Evolutionary conservation across 169 alveolate species (phyloP).

Genomic region (Neospora caninum): DNA sequence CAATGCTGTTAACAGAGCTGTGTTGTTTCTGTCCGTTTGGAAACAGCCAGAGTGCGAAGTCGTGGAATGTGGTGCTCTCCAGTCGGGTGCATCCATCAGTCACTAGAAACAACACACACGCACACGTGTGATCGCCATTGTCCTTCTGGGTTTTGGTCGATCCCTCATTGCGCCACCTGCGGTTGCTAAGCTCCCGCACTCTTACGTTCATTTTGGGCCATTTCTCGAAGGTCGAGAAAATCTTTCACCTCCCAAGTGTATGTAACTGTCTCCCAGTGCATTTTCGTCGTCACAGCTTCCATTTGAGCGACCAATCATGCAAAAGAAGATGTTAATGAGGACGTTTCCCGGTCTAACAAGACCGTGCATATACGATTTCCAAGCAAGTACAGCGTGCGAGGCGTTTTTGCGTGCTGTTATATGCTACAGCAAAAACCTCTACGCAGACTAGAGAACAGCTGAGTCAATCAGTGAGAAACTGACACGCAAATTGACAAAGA

Average conservation of each 20-base stretch:
- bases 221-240: conserved; percentile 65
- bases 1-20: conserved; percentile 60
- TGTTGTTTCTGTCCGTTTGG: conserved; percentile 69
- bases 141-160: background rate
- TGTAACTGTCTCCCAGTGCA: conserved; percentile 62
- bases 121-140: background rate
- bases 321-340: background rate
- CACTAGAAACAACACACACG: conserved; percentile 23
- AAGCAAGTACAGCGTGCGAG: background rate
- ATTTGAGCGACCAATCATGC: background rate
- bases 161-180: background rate
- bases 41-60: conserved; percentile 64
- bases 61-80: conserved; percentile 63
- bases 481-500: background rate
- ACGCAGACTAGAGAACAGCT: background rate
- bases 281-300: conserved; percentile 57
- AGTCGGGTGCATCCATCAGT: conserved; percentile 54
- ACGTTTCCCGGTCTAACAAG: background rate
- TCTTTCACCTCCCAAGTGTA: conserved; percentile 65
- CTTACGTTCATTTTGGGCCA: conserved; percentile 67
- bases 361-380: background rate
- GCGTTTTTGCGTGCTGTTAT: background rate
- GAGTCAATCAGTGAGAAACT: background rate
- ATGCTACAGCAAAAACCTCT: background rate
- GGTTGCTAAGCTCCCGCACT: background rate